These are phyloP conservation scores for Helicostylum pulchrum DNA, from an alignment of 192 early-diverging fungal genomes.

Conservation along the genomic window DNA sequence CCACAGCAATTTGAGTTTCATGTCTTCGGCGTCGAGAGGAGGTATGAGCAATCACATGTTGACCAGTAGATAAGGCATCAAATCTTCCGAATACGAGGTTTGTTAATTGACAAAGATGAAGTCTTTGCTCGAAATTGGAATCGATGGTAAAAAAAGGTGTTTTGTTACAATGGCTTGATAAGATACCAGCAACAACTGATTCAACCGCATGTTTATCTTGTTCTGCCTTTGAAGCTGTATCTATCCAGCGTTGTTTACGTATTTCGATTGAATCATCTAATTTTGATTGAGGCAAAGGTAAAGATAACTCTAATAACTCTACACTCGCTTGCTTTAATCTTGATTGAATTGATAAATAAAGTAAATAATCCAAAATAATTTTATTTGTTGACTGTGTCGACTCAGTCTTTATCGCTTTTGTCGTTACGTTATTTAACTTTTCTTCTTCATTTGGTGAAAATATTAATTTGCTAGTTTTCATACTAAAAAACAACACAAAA, in stretches of 20 bases:
- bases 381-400: slow-evolving; percentile 47
- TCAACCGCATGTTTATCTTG: slow-evolving; percentile 51
- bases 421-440: background rate
- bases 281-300: slow-evolving; percentile 29
- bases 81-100: slow-evolving; percentile 59
- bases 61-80: slow-evolving; percentile 35
- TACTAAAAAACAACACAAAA: background rate
- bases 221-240: slow-evolving; percentile 40
- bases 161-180: slow-evolving; percentile 30
- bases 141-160: slow-evolving; percentile 36
- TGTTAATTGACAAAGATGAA: slow-evolving; percentile 52
- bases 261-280: slow-evolving; percentile 38
- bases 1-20: background rate
- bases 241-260: slow-evolving; percentile 36
- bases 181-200: slow-evolving; percentile 50
- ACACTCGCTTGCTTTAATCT: slow-evolving; percentile 48
- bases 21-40: slow-evolving; percentile 33
- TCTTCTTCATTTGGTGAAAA: slow-evolving; percentile 15
- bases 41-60: slow-evolving; percentile 18
- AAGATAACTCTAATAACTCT: slow-evolving; percentile 35
- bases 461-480: slow-evolving; percentile 12
- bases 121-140: slow-evolving; percentile 45
- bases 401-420: background rate
- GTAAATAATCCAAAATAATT: slow-evolving; percentile 51
- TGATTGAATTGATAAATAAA: slow-evolving; percentile 52